phyloP scores from a whole-genome alignment of 805 yeast genomes.

The Candida sonorensis region DNA sequence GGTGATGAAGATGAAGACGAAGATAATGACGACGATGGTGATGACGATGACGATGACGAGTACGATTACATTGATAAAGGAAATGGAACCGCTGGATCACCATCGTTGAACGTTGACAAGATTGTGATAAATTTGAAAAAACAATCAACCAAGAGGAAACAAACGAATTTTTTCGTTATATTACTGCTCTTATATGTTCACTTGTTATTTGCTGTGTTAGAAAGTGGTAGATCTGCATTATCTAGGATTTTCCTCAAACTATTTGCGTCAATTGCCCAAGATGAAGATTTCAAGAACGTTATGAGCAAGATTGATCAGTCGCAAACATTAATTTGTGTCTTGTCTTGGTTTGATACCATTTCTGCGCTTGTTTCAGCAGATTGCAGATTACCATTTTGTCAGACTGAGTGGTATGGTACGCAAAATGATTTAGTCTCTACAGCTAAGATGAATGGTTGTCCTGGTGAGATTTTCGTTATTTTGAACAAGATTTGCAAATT shows the following conservation, averaged over 20 bases:
- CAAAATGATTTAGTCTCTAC: slow-evolving; percentile 38
- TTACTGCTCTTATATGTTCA: slow-evolving; percentile 48
- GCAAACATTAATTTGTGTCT: slow-evolving; percentile 40
- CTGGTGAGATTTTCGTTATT: slow-evolving; percentile 47
- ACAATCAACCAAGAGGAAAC: slow-evolving; percentile 30
- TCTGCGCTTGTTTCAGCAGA: slow-evolving; percentile 51
- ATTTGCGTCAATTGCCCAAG: slow-evolving; percentile 43
- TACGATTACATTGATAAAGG: slow-evolving; percentile 10
- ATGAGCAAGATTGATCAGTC: slow-evolving; percentile 42
- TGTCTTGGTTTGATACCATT: slow-evolving; percentile 56
- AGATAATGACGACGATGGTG: too few species aligned
- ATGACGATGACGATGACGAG: slow-evolving; percentile 5
- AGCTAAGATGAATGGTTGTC: slow-evolving; percentile 52
- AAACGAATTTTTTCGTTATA: slow-evolving; percentile 39
- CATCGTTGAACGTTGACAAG: slow-evolving; percentile 24
- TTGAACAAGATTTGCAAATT: slow-evolving; percentile 38
- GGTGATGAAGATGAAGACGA: too few species aligned
- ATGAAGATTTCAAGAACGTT: slow-evolving; percentile 35
- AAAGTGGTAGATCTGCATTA: slow-evolving; percentile 47
- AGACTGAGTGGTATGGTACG: slow-evolving; percentile 46
- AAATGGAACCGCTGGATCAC: slow-evolving; percentile 1
- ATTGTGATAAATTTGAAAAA: slow-evolving; percentile 32
- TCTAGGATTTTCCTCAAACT: slow-evolving; percentile 42
- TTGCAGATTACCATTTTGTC: slow-evolving; percentile 47
- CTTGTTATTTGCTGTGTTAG: slow-evolving; percentile 44